These are phyloP conservation scores for Globisporangium alternatum DNA, from an alignment of 352 stramenopile species.

Conservation along the genomic window DNA sequence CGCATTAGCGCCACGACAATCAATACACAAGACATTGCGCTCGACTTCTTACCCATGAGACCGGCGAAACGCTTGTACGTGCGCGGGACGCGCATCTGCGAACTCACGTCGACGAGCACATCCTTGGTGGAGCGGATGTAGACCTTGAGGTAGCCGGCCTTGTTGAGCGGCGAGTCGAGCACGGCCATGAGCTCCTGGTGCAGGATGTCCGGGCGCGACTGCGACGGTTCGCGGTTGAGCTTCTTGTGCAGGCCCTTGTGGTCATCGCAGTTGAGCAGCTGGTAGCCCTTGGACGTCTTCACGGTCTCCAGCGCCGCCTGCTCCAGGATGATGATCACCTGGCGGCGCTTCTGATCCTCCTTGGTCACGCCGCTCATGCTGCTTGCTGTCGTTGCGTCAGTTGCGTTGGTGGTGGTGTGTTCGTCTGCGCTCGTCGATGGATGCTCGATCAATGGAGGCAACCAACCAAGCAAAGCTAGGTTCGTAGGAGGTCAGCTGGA, in stretches of 20 bases:
- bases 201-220: slow-evolving; percentile 98
- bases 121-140: slow-evolving; percentile 98
- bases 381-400: neutral
- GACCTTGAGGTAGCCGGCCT: slow-evolving; percentile 96
- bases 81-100: slow-evolving; percentile 96
- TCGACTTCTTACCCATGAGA: slow-evolving; percentile 85
- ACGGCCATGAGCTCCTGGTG: slow-evolving; percentile 99
- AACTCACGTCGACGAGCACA: slow-evolving; percentile 98
- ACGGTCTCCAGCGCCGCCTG: slow-evolving; percentile 98
- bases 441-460: neutral
- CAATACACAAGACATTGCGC: neutral
- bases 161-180: slow-evolving; percentile 99
- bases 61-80: slow-evolving; percentile 99
- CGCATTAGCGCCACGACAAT: neutral
- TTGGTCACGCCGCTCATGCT: slow-evolving; percentile 40
- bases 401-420: neutral
- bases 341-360: slow-evolving; percentile 75
- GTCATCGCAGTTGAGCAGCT: slow-evolving; percentile 99
- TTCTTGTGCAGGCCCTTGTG: slow-evolving; percentile 95
- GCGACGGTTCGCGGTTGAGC: slow-evolving; percentile 94
- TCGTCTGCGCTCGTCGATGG: neutral
- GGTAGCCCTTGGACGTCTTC: slow-evolving; percentile 98
- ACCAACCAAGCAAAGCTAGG: neutral
- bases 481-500: too few species aligned
- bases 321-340: slow-evolving; percentile 98